These are phyloP conservation scores for Lactifluus subvellereus DNA, from an alignment of 768 basidiomycete genomes.

Conservation along the genomic window DNA sequence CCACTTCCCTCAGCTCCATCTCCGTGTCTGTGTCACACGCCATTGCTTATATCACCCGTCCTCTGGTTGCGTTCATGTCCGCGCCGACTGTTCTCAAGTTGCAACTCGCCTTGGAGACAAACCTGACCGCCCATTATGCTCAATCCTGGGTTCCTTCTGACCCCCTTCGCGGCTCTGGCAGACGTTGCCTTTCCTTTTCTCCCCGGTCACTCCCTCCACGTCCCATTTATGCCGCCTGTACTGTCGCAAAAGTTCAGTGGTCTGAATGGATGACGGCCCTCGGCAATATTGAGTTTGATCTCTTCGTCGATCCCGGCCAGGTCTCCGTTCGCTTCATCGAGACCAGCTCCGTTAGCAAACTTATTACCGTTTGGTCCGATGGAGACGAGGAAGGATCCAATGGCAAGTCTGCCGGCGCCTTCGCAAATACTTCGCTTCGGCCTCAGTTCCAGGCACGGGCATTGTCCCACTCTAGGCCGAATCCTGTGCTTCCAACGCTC, in stretches of 20 bases:
- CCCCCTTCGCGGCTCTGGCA: constrained; percentile 62
- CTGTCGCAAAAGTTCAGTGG: constrained; percentile 68
- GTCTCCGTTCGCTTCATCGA: constrained; percentile 59
- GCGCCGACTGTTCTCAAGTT: constrained; percentile 60
- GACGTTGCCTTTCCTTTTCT: constrained; percentile 69
- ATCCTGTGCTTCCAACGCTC: constrained; percentile 36
- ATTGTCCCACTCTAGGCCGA: constrained; percentile 18
- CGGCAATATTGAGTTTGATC: constrained; percentile 66
- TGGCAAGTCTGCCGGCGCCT: constrained; percentile 5
- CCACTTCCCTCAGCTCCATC: constrained; percentile 43
- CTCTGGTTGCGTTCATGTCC: constrained; percentile 53
- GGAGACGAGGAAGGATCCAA: constrained; percentile 34
- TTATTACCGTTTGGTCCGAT: constrained; percentile 65
- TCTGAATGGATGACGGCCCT: constrained; percentile 71
- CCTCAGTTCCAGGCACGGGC: constrained; percentile 26
- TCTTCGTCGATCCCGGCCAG: constrained; percentile 76
- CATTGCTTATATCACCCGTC: constrained; percentile 65
- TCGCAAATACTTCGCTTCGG: constrained; percentile 23
- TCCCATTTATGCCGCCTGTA: constrained; percentile 64
- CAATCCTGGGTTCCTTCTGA: constrained; percentile 60
- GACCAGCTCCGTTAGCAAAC: constrained; percentile 36
- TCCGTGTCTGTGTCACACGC: constrained; percentile 67
- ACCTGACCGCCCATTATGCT: constrained; percentile 64
- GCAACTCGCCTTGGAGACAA: constrained; percentile 64
- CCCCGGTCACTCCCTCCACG: constrained; percentile 65